Evolutionary conservation across 345 rosid genomes (phyloP), one percentile per base, ranked within the genome.

Genomic region (Orychophragmus violaceus): DNA sequence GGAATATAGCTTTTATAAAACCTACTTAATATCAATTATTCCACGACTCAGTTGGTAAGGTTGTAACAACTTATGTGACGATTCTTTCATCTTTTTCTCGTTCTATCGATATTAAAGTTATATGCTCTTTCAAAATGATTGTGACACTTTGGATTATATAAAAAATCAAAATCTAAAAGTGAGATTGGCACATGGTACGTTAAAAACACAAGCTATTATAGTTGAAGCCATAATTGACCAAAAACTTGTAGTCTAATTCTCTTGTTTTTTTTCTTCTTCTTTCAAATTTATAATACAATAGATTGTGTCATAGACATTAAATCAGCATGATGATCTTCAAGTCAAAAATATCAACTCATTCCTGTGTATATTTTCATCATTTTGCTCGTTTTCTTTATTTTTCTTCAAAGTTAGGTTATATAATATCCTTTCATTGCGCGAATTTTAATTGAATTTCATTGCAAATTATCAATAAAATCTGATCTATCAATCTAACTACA

Each of bases 101-200:
- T 49, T 68, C 19, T 46, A 10, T 48, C 46, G 21, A 33, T 17
- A 35, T n/a, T 52, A 35, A 55, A 57, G 46, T 30, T 22, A 8
- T 4, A 48, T 49, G 74, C 21, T 69, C 0, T 51, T 29, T 39
- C 54, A 61, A 41, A 39, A 39, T 6, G 68, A 70, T 39, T 22
- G 33, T 22, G 54, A 61, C 27, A 60, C 19, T 39, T 69, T 69
- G 60, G 60, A 60, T 21, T 48, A 10, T 49, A 25, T 35, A 46
- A 6, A 12, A 19, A 28, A 36, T 37, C 51, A 8, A 36, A 32
- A 45, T 57, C 48, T 5, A n/a, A 5, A 46, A 33, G 28, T 45
- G 35, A 59, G 39, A 50, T 18, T 49, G 12, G 42, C 60, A 49
- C 68, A n/a, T 39, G 45, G 35, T 39, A 51, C 35, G 14, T 51